Conservation (phyloP, 805 yeast genomes). For the Schizosaccharomyces lindneri region DNA sequence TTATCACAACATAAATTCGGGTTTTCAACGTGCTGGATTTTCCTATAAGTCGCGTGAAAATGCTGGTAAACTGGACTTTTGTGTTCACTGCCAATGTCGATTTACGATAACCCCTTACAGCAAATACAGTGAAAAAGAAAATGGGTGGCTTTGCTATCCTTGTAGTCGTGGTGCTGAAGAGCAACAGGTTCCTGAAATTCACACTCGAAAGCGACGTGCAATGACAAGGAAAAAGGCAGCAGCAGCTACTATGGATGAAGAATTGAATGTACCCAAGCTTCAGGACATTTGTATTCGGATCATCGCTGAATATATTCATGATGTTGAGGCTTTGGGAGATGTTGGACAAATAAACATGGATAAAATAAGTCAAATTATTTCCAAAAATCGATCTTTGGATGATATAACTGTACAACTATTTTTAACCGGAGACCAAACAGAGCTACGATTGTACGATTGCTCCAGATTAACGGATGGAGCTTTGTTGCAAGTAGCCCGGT, state of each 20-base stretch:
- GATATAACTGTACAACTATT: slow-evolving; percentile 51
- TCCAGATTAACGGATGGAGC: slow-evolving; percentile 44
- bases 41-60: slow-evolving; percentile 3
- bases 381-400: slow-evolving; percentile 59
- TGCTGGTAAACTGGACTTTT: slow-evolving; percentile 21
- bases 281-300: slow-evolving; percentile 60
- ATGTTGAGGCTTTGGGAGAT: slow-evolving; percentile 65
- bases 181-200: slow-evolving; percentile 15
- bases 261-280: slow-evolving; percentile 36
- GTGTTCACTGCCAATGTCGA: slow-evolving; percentile 35
- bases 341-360: slow-evolving; percentile 50
- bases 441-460: slow-evolving; percentile 76
- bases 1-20: background rate
- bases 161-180: slow-evolving; percentile 31
- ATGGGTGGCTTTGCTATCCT: slow-evolving; percentile 28
- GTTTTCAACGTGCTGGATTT: background rate
- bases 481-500: slow-evolving; percentile 43
- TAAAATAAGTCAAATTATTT: slow-evolving; percentile 49
- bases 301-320: slow-evolving; percentile 41
- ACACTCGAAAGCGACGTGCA: slow-evolving; percentile 47
- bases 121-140: slow-evolving; percentile 18
- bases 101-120: slow-evolving; percentile 48
- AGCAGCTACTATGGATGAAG: slow-evolving; percentile 33
- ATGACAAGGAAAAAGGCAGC: slow-evolving; percentile 45
- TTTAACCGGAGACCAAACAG: slow-evolving; percentile 30